These are phyloP conservation scores for Gynochthodes officinalis DNA, from an alignment of 257 asterid genomes.

Conservation along the genomic window DNA sequence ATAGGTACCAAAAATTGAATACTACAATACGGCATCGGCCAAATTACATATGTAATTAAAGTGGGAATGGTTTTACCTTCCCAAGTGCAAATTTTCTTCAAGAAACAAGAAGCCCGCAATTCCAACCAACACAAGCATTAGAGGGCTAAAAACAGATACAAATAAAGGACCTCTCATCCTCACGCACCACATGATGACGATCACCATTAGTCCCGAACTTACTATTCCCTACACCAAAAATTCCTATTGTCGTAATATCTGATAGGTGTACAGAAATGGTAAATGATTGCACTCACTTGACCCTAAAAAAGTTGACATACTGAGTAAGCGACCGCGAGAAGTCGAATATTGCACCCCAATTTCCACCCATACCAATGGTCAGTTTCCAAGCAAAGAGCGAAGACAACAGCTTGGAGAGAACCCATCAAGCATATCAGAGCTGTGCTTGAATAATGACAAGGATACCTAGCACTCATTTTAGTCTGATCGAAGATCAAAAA, in stretches of 20 bases:
- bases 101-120: slow-evolving; percentile 50
- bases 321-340: slow-evolving; percentile 45
- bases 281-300: too few relatives aligned
- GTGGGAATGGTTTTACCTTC: slow-evolving; percentile 60
- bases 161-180: slow-evolving; percentile 67
- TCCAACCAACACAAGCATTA: slow-evolving; percentile 59
- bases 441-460: slow-evolving; percentile 69
- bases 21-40: too few relatives aligned
- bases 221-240: slow-evolving; percentile 46
- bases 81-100: slow-evolving; percentile 51
- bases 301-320: slow-evolving; percentile 32
- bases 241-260: too few relatives aligned
- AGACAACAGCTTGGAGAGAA: slow-evolving; percentile 43
- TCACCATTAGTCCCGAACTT: slow-evolving; percentile 48
- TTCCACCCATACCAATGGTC: slow-evolving; percentile 56
- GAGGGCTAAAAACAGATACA: slow-evolving; percentile 64
- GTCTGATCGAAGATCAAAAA: slow-evolving; percentile 49
- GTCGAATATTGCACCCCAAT: slow-evolving; percentile 61
- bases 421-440: slow-evolving; percentile 60
- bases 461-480: slow-evolving; percentile 48
- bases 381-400: slow-evolving; percentile 48
- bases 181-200: slow-evolving; percentile 42
- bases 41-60: too few relatives aligned
- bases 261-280: too few relatives aligned
- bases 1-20: too few relatives aligned